Evolutionary conservation across 495 filamentous ascomycete species (phyloP).

Genomic region (Neurospora sp.): DNA sequence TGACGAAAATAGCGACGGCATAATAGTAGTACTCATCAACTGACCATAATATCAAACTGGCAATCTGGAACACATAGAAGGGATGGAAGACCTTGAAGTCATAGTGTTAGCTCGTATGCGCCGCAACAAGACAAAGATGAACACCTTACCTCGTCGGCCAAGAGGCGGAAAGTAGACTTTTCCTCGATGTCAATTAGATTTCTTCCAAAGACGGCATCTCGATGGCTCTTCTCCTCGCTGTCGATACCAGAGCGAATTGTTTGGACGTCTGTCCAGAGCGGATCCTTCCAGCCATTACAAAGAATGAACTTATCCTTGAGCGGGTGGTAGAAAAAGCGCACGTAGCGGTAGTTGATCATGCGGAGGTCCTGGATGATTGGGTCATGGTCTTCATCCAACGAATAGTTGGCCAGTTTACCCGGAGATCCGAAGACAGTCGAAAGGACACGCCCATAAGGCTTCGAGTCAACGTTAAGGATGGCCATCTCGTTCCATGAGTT

Average conservation of each 20-base stretch:
- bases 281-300: constrained; percentile 86
- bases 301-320: constrained; percentile 78
- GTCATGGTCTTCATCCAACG: constrained; percentile 77
- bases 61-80: constrained; percentile 97
- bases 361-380: constrained; percentile 62
- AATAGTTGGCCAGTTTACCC: constrained; percentile 41
- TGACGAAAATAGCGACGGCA: constrained; percentile 88
- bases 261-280: constrained; percentile 70
- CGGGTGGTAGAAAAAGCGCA: constrained; percentile 86
- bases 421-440: constrained; percentile 77
- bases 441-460: constrained; percentile 67
- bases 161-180: constrained; percentile 69
- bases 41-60: constrained; percentile 90
- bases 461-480: constrained; percentile 53
- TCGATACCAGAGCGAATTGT: constrained; percentile 75
- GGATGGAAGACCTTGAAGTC: constrained; percentile 72
- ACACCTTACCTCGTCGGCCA: constrained; percentile 71
- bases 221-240: constrained; percentile 74
- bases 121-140: background rate
- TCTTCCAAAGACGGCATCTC: constrained; percentile 76
- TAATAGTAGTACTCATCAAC: constrained; percentile 97
- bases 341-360: constrained; percentile 82
- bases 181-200: constrained; percentile 89
- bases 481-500: constrained; percentile 94
- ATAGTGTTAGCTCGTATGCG: constrained; percentile 3